Evolutionary conservation across 2,329 filamentous ascomycete species (phyloP).

Genomic region (Ampelomyces quisqualis): DNA sequence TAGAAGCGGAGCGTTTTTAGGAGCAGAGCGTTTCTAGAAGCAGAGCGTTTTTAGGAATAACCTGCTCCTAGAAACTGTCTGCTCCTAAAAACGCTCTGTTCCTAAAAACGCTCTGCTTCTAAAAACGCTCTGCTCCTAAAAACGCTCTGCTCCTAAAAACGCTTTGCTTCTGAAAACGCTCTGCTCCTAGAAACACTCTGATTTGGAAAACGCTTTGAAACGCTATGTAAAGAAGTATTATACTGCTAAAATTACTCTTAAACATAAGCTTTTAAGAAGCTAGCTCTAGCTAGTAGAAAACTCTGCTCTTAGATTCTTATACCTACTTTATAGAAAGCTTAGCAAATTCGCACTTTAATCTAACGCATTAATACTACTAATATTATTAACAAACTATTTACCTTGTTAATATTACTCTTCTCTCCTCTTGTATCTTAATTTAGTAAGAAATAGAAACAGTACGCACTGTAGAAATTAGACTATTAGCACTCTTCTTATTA

Average conservation of each 20-base stretch:
- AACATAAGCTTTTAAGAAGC: constrained; percentile 4
- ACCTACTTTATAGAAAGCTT: constrained; percentile 1
- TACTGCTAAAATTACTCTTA: too few species aligned
- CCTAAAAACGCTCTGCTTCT: too few species aligned
- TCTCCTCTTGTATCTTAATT: neutral
- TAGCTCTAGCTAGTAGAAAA: constrained; percentile 7
- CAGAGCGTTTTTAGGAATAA: neutral
- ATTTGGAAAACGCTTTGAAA: neutral
- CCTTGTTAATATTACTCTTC: neutral
- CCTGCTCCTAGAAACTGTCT: neutral
- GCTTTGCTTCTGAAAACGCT: neutral
- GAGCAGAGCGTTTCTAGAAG: too few species aligned
- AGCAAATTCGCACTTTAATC: constrained; percentile 2
- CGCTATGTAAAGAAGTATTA: neutral
- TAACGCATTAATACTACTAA: neutral
- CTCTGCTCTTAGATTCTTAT: constrained; percentile 1
- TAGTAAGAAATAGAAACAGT: neutral
- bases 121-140: too few species aligned
- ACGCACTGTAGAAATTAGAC: neutral
- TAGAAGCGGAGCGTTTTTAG: too few species aligned
- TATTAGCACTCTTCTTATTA: neutral
- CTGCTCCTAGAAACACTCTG: neutral
- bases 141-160: too few species aligned
- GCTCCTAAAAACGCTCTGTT: neutral
- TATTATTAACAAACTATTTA: constrained; percentile 1